phyloP scores from a whole-genome alignment of 2,329 filamentous ascomycete species.

The Immersiporthe knoxdaviesiana region DNA sequence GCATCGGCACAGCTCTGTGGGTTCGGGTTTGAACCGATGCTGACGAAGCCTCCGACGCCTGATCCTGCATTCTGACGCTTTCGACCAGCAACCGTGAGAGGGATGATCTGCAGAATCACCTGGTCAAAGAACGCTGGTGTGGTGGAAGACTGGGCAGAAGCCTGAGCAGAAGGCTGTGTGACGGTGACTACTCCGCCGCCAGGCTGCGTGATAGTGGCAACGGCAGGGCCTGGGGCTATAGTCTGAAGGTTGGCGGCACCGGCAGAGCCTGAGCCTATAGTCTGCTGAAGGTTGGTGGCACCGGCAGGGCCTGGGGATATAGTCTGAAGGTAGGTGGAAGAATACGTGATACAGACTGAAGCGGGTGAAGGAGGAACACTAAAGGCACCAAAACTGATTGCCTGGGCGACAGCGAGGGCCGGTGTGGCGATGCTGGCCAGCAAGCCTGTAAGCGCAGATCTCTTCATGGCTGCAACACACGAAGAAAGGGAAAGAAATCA shows the following conservation, averaged over 20 bases:
- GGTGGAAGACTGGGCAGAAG: not conserved
- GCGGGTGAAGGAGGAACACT: not conserved
- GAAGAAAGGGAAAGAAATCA: not conserved
- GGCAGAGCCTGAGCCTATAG: no score
- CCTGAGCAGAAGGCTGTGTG: not conserved
- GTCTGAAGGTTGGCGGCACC: not conserved
- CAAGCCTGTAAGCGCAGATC: not conserved
- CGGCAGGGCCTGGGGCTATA: not conserved
- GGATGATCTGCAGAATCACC: not conserved
- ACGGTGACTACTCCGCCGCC: not conserved
- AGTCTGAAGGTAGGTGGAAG: not conserved
- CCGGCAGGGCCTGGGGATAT: not conserved
- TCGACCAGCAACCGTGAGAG: not conserved
- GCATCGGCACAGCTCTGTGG: not conserved
- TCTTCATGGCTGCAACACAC: conserved; percentile 1
- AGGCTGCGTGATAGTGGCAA: not conserved
- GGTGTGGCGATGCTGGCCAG: not conserved
- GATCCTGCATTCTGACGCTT: not conserved
- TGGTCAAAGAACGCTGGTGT: not conserved
- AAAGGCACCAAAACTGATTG: not conserved
- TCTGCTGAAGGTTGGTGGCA: no score
- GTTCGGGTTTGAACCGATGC: not conserved
- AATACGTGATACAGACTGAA: conserved; percentile 6
- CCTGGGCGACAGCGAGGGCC: not conserved
- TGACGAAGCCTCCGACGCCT: not conserved